These are phyloP conservation scores for Coemansia sp. DNA, from an alignment of 192 early-diverging fungal species.

Conservation along the genomic window DNA sequence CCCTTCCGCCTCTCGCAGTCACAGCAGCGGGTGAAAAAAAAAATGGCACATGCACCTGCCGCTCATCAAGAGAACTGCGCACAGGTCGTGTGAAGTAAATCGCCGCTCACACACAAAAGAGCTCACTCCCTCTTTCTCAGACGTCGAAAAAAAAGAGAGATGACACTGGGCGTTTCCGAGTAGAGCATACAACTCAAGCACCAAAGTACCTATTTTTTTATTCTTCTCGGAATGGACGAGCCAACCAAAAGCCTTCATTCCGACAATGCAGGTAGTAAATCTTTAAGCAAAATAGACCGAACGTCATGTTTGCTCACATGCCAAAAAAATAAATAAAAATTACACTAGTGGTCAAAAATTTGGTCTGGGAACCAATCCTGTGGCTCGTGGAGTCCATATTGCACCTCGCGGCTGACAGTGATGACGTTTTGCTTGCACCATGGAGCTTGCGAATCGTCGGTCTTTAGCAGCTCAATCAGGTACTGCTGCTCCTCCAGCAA, in stretches of 20 bases:
- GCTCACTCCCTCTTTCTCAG: no score
- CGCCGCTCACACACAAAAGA: not conserved
- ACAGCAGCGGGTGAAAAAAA: not conserved
- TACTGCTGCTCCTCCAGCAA: constrained; percentile 46
- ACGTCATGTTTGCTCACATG: constrained; percentile 5
- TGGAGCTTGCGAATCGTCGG: constrained; percentile 46
- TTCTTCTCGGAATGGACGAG: not conserved
- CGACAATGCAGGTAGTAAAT: not conserved
- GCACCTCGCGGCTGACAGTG: constrained; percentile 43
- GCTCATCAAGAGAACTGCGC: constrained; percentile 2
- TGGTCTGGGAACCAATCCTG: constrained; percentile 34
- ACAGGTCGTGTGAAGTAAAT: not conserved
- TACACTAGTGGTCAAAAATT: constrained; percentile 21
- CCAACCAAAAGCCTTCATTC: not conserved
- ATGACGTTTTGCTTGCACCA: constrained; percentile 33
- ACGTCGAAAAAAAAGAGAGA: no score
- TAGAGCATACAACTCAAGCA: no score
- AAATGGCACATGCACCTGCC: not conserved
- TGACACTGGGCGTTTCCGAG: no score
- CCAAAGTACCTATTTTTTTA: no score
- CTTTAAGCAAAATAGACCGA: not conserved
- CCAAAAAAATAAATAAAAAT: constrained; percentile 10
- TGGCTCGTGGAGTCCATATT: constrained; percentile 26
- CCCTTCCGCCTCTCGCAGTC: constrained; percentile 12
- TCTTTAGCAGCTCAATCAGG: constrained; percentile 46